phyloP scores from a whole-genome alignment of 169 alveolate species.

The Plasmodium inui region DNA sequence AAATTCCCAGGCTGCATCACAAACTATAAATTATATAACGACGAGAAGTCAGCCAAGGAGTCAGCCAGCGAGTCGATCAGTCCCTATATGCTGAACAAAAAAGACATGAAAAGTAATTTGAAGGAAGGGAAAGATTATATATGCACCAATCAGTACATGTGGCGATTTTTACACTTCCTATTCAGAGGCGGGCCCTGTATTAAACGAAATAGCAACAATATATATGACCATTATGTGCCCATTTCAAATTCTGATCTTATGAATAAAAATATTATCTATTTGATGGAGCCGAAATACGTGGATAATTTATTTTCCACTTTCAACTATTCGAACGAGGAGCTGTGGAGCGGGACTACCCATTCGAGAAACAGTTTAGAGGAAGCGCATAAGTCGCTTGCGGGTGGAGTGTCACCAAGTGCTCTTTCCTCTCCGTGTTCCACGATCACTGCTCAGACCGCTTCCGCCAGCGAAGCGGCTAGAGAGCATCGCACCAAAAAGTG shows the following conservation, averaged over 20 bases:
- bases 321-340: constrained; percentile 14
- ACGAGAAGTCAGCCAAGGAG: neutral
- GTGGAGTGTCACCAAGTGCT: neutral
- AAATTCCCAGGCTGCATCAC: constrained; percentile 39
- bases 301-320: constrained; percentile 48
- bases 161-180: constrained; percentile 52
- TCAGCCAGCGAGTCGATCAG: neutral
- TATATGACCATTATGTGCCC: constrained; percentile 35
- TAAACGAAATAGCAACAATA: constrained; percentile 48
- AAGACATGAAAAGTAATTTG: constrained; percentile 32
- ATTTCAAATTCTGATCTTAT: constrained; percentile 30
- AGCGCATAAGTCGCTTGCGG: neutral
- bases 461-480: neutral
- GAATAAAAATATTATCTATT: constrained; percentile 56
- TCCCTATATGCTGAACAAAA: constrained; percentile 4
- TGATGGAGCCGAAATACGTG: constrained; percentile 27
- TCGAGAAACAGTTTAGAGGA: neutral
- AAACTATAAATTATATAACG: constrained; percentile 38
- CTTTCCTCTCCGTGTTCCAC: neutral
- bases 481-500: neutral
- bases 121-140: constrained; percentile 69
- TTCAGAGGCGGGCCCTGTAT: constrained; percentile 61
- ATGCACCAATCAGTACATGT: constrained; percentile 62
- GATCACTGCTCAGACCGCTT: neutral
- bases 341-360: neutral